Evolutionary conservation across 305 asterid genomes (phyloP).

Genomic region (Ajuga reptans): DNA sequence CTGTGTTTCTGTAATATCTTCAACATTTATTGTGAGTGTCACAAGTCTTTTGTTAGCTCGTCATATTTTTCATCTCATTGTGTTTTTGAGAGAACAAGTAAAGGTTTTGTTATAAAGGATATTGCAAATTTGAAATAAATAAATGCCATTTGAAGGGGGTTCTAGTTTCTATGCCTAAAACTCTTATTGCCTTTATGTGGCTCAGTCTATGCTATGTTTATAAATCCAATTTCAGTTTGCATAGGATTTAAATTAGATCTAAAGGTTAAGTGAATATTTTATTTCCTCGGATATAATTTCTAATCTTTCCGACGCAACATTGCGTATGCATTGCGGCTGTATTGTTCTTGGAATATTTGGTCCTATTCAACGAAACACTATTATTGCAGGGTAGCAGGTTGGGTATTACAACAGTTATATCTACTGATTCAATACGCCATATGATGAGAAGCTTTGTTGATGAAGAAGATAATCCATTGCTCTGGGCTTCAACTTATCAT

Average conservation of each 20-base stretch:
- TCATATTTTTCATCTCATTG: neutral
- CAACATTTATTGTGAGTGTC: neutral
- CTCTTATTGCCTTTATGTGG: constrained; percentile 2
- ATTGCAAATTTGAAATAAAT: neutral
- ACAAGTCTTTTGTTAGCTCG: neutral
- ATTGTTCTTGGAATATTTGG: neutral
- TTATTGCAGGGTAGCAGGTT: constrained; percentile 81
- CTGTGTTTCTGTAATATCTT: neutral
- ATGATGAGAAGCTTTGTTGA: constrained; percentile 97
- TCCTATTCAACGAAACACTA: neutral
- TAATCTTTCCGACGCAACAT: no score
- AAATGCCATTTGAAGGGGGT: neutral
- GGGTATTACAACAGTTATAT: constrained; percentile 89
- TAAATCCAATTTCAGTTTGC: constrained; percentile 2
- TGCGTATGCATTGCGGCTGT: neutral
- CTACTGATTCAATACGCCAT: constrained; percentile 95
- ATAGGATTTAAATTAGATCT: neutral
- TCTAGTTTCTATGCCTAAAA: constrained; percentile 6
- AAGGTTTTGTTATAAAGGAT: neutral
- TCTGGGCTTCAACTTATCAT: constrained; percentile 98
- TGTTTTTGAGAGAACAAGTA: neutral
- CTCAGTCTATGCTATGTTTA: neutral
- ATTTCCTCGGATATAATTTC: neutral
- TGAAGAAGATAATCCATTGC: constrained; percentile 84
- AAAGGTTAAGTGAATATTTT: neutral